phyloP scores from a whole-genome alignment of 345 rosid species.

The Reutealis trisperma region DNA sequence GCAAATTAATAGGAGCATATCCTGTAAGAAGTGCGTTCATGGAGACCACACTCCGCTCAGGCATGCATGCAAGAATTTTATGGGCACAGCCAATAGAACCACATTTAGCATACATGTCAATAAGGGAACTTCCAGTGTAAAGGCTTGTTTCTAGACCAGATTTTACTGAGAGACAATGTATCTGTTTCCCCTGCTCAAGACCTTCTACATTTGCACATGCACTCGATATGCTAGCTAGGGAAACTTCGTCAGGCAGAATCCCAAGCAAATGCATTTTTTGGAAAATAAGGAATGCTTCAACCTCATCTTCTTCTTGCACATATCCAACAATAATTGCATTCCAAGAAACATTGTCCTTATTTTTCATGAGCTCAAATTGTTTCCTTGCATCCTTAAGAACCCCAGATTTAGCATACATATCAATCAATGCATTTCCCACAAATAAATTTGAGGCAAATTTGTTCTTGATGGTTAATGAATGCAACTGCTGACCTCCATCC shows the following conservation, averaged over 20 bases:
- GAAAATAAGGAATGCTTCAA: slow-evolving; percentile 73
- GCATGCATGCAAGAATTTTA: slow-evolving; percentile 53
- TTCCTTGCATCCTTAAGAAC: slow-evolving; percentile 65
- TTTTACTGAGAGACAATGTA: slow-evolving; percentile 71
- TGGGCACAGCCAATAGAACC: slow-evolving; percentile 50
- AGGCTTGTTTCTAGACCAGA: slow-evolving; percentile 69
- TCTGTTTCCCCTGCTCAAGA: slow-evolving; percentile 59
- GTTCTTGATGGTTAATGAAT: slow-evolving; percentile 63
- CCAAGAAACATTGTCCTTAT: slow-evolving; percentile 75
- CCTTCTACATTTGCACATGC: slow-evolving; percentile 72
- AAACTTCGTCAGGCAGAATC: slow-evolving; percentile 72
- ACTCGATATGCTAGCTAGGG: slow-evolving; percentile 72
- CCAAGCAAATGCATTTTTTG: slow-evolving; percentile 52
- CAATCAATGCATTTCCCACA: slow-evolving; percentile 87
- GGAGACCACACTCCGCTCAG: slow-evolving; percentile 64
- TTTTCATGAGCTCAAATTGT: slow-evolving; percentile 61
- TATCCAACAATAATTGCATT: slow-evolving; percentile 90
- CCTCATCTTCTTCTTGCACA: slow-evolving; percentile 69
- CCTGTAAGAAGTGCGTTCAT: slow-evolving; percentile 87
- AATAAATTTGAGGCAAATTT: slow-evolving; percentile 56
- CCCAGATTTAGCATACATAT: slow-evolving; percentile 92
- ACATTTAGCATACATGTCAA: slow-evolving; percentile 86
- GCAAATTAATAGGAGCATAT: slow-evolving; percentile 54
- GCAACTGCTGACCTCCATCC: slow-evolving; percentile 69
- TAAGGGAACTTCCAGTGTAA: slow-evolving; percentile 81